Base-by-base conservation (phyloP, 108 stramenopile species). In the Nannochloropsis granulata region DNA sequence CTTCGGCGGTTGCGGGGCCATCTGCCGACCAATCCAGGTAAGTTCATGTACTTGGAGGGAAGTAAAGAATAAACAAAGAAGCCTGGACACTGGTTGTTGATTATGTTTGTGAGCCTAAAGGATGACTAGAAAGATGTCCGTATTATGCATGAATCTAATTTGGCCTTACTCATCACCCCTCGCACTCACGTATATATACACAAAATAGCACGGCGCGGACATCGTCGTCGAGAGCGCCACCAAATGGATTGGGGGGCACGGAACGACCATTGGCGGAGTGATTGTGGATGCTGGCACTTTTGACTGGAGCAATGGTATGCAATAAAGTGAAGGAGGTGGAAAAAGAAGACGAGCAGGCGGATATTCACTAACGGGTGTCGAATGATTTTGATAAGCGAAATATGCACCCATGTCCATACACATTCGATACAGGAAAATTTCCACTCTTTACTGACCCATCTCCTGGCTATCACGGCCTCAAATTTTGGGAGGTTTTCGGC, bases 161-260 rank as follows among this genome's bases (percentile, higher is more conserved):
- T n/a, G n/a, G n/a, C n/a, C n/a, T n/a, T n/a, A n/a, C n/a, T n/a
- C n/a, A n/a, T n/a, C n/a, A n/a, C n/a, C n/a, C n/a, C n/a, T n/a
- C n/a, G n/a, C n/a, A n/a, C n/a, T n/a, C n/a, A n/a, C n/a, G n/a
- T n/a, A n/a, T n/a, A n/a, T n/a, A n/a, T n/a, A n/a, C n/a, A n/a
- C n/a, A n/a, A n/a, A n/a, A n/a, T n/a, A 46, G 11, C 91, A 84
- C 84, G 96, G 96, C 83, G 93, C 90, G 43, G 92, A 94, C 79
- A 16, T 97, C 82, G 84, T 97, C 26, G 91, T 93, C 10, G 82
- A 88, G 79, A 94, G 94, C 23, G 82, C 90, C 43, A 95, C 96
- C 71, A 97, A 97, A 85, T 97, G 96, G 96, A 85, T 92, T 25
- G 94, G 95, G 44, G 96, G 96, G 26, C 93, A 95, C 85, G 94